Evolutionary conservation across 495 filamentous ascomycete genomes (phyloP).

Genomic region (Penicillium goetzii): DNA sequence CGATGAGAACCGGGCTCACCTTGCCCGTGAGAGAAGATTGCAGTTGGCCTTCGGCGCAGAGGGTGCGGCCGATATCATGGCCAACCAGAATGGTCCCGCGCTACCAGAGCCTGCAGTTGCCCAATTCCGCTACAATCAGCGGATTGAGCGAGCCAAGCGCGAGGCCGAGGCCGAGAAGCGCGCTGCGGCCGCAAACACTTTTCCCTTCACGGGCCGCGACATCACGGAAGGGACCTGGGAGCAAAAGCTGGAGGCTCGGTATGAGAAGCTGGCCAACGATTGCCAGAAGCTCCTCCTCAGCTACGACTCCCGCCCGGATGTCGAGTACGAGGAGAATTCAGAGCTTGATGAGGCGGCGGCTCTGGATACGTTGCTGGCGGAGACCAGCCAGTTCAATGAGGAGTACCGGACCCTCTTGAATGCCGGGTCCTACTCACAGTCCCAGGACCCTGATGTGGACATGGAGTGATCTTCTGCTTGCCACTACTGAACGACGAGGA

Average conservation of each 20-base stretch:
- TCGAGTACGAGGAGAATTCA: neutral
- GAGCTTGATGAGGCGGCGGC: slow-evolving; percentile 1
- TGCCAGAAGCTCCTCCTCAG: neutral
- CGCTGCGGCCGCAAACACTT: neutral
- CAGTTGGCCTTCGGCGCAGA: neutral
- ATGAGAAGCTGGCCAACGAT: neutral
- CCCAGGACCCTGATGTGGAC: neutral
- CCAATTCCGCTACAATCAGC: slow-evolving; percentile 1
- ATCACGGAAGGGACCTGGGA: slow-evolving; percentile 9
- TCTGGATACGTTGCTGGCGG: neutral
- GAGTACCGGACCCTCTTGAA: neutral
- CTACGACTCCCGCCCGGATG: neutral
- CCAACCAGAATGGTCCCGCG: neutral
- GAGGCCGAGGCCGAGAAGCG: neutral
- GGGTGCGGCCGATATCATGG: neutral
- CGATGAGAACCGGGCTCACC: neutral
- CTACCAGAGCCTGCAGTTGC: neutral
- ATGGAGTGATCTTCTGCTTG: neutral
- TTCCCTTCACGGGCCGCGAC: neutral
- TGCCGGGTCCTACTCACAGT: neutral
- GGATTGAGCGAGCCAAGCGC: neutral
- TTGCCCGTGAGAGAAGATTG: slow-evolving; percentile 3
- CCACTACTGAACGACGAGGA: neutral
- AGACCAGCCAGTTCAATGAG: neutral
- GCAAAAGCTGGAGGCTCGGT: neutral